Percentiles rank a stretch among this genome's conserved stretches.
These are phyloP conservation scores for Pseudomassariella vexata DNA, from an alignment of 2,329 filamentous ascomycete species.

Conservation along the genomic window DNA sequence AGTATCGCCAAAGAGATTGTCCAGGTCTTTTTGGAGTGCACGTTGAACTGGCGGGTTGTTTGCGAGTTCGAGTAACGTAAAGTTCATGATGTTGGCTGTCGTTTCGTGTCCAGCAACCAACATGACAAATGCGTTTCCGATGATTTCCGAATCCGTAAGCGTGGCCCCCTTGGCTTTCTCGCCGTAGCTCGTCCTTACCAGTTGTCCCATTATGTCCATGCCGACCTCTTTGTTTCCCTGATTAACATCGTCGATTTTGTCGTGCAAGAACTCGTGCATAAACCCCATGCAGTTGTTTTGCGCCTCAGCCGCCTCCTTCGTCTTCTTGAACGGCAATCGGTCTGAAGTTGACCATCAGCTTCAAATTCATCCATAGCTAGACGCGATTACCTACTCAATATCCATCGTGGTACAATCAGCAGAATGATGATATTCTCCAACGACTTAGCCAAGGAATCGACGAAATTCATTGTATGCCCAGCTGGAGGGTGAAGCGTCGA, in stretches of 20 bases:
- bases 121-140: constrained; percentile 67
- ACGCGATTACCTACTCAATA: constrained; percentile 45
- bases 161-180: constrained; percentile 24
- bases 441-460: constrained; percentile 53
- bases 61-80: constrained; percentile 62
- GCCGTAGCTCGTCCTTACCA: constrained; percentile 38
- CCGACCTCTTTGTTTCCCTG: constrained; percentile 33
- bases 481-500: constrained; percentile 36
- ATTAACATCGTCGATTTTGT: constrained; percentile 44
- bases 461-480: constrained; percentile 61
- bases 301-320: constrained; percentile 47
- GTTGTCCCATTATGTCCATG: constrained; percentile 48
- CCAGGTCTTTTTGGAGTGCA: constrained; percentile 62
- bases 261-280: constrained; percentile 61
- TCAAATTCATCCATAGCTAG: no score
- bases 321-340: constrained; percentile 42
- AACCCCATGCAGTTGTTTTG: constrained; percentile 62
- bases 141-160: constrained; percentile 58
- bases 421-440: constrained; percentile 60
- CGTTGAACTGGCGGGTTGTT: constrained; percentile 59
- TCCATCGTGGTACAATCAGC: constrained; percentile 52
- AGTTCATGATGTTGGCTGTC: constrained; percentile 70
- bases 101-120: constrained; percentile 76
- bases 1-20: constrained; percentile 53
- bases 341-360: no score